phyloP scores from a whole-genome alignment of 306 rosid species.

The peach (Prunus persica) region DNA sequence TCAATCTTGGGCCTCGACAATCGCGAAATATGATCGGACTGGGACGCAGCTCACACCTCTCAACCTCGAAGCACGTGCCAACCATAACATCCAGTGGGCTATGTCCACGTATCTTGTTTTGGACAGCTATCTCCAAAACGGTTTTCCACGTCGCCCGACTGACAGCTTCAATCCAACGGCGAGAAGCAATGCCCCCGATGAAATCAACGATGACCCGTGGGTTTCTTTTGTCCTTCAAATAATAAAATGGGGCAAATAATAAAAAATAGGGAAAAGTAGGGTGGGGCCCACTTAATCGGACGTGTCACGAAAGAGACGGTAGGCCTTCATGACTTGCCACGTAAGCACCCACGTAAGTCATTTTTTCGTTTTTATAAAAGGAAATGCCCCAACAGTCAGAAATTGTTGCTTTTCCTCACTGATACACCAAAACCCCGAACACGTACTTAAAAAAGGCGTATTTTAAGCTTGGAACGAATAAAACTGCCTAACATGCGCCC shows the following conservation, averaged over 20 bases:
- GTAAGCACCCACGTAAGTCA: background rate
- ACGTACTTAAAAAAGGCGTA: background rate
- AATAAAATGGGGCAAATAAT: background rate
- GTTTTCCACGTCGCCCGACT: background rate
- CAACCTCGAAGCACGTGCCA: background rate
- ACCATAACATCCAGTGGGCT: background rate
- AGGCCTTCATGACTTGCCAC: background rate
- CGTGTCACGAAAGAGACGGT: background rate
- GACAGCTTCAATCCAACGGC: background rate
- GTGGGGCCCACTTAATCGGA: background rate
- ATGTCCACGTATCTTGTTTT: background rate
- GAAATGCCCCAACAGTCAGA: too few relatives aligned
- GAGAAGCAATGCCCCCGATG: too few relatives aligned
- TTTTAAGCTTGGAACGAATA: background rate
- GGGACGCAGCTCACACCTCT: background rate
- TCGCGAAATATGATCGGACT: background rate
- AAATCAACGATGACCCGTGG: background rate
- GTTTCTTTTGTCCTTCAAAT: background rate
- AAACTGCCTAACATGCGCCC: slow-evolving; percentile 59
- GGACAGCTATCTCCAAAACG: background rate
- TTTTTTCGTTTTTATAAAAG: background rate
- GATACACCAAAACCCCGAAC: background rate
- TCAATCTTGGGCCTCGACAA: background rate
- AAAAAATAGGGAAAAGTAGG: background rate
- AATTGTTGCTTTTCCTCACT: background rate